phyloP scores from a whole-genome alignment of 1,284 basidiomycete genomes.

The Cryptococcus sp. region DNA sequence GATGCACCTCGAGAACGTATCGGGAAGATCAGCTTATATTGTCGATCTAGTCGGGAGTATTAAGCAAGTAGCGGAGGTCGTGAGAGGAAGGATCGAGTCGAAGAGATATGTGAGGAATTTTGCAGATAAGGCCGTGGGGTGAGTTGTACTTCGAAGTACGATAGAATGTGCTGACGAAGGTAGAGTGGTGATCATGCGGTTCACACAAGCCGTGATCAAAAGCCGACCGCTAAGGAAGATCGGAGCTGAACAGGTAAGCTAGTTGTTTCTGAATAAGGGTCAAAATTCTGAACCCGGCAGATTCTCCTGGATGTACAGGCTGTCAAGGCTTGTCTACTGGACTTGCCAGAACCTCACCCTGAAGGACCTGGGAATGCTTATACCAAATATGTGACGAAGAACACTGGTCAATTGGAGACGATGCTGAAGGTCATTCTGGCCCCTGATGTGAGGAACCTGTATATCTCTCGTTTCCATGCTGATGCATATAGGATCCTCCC shows the following conservation, averaged over 20 bases:
- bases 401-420: constrained; percentile 75
- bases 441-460: constrained; percentile 60
- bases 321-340: constrained; percentile 75
- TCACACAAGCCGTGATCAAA: constrained; percentile 79
- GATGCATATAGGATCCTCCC: constrained; percentile 63
- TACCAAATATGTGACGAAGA: constrained; percentile 71
- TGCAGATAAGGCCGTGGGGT: constrained; percentile 87
- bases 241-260: constrained; percentile 80
- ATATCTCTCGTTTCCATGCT: neutral
- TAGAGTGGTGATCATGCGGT: constrained; percentile 74
- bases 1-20: constrained; percentile 72
- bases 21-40: constrained; percentile 74
- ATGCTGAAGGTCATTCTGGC: constrained; percentile 90
- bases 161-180: constrained; percentile 1
- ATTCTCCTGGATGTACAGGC: constrained; percentile 86
- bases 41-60: constrained; percentile 83
- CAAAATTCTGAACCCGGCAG: constrained; percentile 48
- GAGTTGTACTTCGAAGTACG: constrained; percentile 7
- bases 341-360: constrained; percentile 57
- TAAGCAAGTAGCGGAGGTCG: constrained; percentile 55
- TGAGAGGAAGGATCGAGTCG: constrained; percentile 63
- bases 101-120: constrained; percentile 90
- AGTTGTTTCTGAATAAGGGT: neutral
- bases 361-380: constrained; percentile 52
- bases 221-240: constrained; percentile 82